Base-by-base conservation (phyloP, 371 early-diverging fungal species). In the Rhizomucor miehei region DNA sequence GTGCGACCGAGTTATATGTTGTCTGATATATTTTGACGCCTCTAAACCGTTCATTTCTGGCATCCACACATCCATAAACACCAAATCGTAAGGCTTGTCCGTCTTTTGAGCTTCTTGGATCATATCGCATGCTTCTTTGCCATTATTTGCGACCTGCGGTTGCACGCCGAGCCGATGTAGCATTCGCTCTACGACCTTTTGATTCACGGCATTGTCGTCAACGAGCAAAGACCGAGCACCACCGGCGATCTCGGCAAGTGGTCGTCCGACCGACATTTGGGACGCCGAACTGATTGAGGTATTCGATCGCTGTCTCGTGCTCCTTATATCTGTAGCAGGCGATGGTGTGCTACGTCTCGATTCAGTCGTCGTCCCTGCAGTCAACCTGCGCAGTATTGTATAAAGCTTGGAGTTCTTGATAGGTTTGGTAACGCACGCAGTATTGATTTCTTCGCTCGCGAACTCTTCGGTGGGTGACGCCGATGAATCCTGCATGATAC, bases 61-160 rank as follows among this genome's bases (percentile, higher is more conserved):
- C 81, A 80, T 79, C 74, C 73, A 77, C 11, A 79, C 57, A 44
- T 80, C 81, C 75, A 79, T 67, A 51, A 80, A 73, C 4, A 80
- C 60, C 20, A 80, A 45, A 29, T 80, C 75, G 41, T 65, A 73
- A 0, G 75, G 69, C 10, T 54, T 54, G 34, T 52, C 24, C 29
- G 50, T 39, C 1, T 54, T 39, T 36, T 43, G 13, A 2, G 62
- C 48, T 44, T 55, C 58, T n/a, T 52, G 58, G 8, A 69, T 52
- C 51, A 61, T 52, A 3, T 74, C 69, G 12, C 66, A 65, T 1
- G 81, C 81, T 35, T 77, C 78, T 11, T 56, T 54, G 8, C 81
- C 81, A 40, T 77, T 75, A 19, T 64, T 63, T 8, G 80, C 81
- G 2, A 57, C 51, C 0, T 62, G 61, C 2, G 58, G 56, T 11